phyloP scores from a whole-genome alignment of 768 basidiomycete species.

The Phaeolepiota aurea region DNA sequence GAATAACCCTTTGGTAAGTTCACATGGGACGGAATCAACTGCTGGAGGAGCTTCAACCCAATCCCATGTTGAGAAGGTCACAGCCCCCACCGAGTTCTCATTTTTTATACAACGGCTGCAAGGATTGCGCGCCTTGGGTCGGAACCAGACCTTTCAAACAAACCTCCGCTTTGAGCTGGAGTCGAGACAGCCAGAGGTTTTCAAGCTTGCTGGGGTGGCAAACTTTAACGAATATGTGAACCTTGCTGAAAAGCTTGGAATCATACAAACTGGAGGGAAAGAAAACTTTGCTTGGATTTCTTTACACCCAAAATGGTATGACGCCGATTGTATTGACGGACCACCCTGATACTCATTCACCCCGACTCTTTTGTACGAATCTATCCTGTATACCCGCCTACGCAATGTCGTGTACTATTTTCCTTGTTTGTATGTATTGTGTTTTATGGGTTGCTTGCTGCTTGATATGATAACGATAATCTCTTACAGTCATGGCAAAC shows the following conservation, averaged over 20 bases:
- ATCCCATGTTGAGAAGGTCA: too few relatives aligned
- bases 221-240: constrained; percentile 22
- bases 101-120: neutral
- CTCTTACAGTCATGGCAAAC: too few relatives aligned
- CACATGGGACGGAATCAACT: neutral
- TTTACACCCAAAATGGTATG: neutral
- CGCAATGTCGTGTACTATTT: neutral
- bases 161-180: constrained; percentile 23
- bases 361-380: neutral
- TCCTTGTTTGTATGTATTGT: neutral
- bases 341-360: neutral
- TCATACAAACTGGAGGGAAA: constrained; percentile 21
- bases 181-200: constrained; percentile 10
- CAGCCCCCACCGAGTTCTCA: neutral
- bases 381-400: neutral
- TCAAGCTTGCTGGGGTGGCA: constrained; percentile 18
- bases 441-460: neutral
- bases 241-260: constrained; percentile 17
- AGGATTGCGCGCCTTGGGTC: neutral
- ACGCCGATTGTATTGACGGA: neutral
- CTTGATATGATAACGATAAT: too few relatives aligned
- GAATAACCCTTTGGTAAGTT: neutral
- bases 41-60: neutral
- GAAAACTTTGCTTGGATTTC: constrained; percentile 19
- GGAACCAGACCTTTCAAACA: constrained; percentile 22